Base-by-base conservation (phyloP, 148 eudicot genomes). In the Diospyros kaki region DNA sequence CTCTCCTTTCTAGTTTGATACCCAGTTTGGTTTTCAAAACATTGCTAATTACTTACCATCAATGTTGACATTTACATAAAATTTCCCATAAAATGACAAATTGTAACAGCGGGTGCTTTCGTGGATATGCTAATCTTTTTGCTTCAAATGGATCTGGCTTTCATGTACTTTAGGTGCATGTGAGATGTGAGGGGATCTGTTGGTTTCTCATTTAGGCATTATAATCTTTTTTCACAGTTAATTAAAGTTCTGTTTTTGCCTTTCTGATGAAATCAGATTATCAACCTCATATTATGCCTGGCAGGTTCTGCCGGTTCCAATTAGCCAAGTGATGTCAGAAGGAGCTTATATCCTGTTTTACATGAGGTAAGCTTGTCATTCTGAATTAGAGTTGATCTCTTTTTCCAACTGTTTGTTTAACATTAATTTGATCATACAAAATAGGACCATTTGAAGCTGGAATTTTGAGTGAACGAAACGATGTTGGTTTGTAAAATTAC, bases 331-430 rank as follows among this genome's bases (percentile, higher is more conserved):
- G 80, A 91, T 94, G 97, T 91, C 95, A 0, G 95, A 94, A 85
- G 97, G 95, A 78, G 98, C 98, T 80, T 94, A 94, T 72, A 94
- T 94, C 68, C 82, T 94, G 66, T 94, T 94, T 75, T 94, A 94
- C 81, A 87, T 81, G 89, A 94, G 98, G 98, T 91, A 94, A 84
- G 66, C 76, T 54, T 74, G 11, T 67, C 28, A 14, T 80, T 60
- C 9, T 12, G 60, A 6, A 42, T 63, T 51, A 15, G 13, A 17
- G 52, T 28, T 41, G 9, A 48, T 48, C 8, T 50, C 61, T 48
- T 17, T 71, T 48, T 28, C 13, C 15, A 44, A 28, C 28, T 28
- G 28, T 28, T 28, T 28, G 28, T 28, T 28, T 28, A 28, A 28
- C 28, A 28, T 28, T 28, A 28, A 28, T 28, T 28, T 28, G 28